Evolutionary conservation across 1,139 yeast species (phyloP).

Genomic region (Kluyveromyces sp.): DNA sequence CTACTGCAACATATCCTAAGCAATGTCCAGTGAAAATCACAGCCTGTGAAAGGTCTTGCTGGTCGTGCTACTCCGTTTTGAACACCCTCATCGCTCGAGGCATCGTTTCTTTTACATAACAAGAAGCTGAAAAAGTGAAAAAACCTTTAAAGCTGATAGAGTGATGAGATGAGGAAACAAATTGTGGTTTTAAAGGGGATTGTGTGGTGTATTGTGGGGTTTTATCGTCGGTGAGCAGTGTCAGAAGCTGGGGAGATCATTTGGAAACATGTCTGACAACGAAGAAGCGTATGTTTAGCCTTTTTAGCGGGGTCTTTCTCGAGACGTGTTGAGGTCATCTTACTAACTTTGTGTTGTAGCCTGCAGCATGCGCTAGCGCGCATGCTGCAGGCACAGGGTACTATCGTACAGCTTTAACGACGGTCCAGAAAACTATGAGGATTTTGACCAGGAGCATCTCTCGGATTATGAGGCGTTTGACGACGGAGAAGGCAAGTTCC

Average conservation of each 20-base stretch:
- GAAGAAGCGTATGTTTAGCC: conserved; percentile 37
- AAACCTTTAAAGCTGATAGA: no score
- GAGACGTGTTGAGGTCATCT: no score
- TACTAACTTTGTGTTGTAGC: no score
- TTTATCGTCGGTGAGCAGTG: no score
- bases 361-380: not conserved
- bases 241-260: no score
- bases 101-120: conserved; percentile 3
- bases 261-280: conserved; percentile 41
- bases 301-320: not conserved
- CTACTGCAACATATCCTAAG: no score
- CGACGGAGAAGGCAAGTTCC: conserved; percentile 33
- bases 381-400: not conserved
- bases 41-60: no score
- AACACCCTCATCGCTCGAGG: not conserved
- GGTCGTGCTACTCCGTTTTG: no score
- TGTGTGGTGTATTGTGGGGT: no score
- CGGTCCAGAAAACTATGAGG: conserved; percentile 72
- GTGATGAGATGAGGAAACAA: no score
- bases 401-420: conserved; percentile 47
- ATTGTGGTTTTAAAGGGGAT: no score
- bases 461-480: conserved; percentile 55
- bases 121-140: not conserved
- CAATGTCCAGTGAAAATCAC: no score
- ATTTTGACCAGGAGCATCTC: conserved; percentile 73